phyloP scores from a whole-genome alignment of 192 early-diverging fungal species.

The Funneliformis geosporum region DNA sequence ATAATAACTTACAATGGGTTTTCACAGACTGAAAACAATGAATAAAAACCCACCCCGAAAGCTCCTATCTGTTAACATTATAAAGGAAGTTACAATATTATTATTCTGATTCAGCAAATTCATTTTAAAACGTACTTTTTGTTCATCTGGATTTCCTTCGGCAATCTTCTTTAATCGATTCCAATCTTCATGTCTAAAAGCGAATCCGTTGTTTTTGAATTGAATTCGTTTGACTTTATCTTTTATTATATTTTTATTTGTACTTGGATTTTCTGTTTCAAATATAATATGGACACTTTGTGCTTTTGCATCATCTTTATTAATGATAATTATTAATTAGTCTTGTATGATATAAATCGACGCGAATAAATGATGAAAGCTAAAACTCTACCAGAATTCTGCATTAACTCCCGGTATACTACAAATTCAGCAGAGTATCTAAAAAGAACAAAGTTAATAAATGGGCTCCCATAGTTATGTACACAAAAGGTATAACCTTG shows the following conservation, averaged over 20 bases:
- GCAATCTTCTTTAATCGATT: slow-evolving; percentile 80
- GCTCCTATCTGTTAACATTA: slow-evolving; percentile 60
- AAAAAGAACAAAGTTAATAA: not conserved
- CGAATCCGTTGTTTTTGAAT: slow-evolving; percentile 84
- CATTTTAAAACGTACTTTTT: slow-evolving; percentile 35
- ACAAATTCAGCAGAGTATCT: slow-evolving; percentile 86
- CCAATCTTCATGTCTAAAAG: slow-evolving; percentile 84
- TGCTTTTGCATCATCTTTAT: slow-evolving; percentile 72
- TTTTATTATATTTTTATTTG: slow-evolving; percentile 41
- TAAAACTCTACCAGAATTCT: slow-evolving; percentile 37
- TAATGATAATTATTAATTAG: slow-evolving; percentile 30
- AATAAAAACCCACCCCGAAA: slow-evolving; percentile 47
- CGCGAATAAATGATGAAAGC: not conserved
- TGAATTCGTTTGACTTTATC: slow-evolving; percentile 50
- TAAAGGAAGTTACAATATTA: not conserved
- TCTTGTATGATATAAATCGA: not conserved
- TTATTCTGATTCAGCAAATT: not conserved
- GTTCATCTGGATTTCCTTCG: slow-evolving; percentile 89
- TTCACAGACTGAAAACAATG: slow-evolving; percentile 85
- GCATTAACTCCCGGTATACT: slow-evolving; percentile 61
- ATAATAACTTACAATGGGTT: slow-evolving; percentile 70
- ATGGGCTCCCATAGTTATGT: too few species aligned
- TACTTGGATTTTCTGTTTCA: slow-evolving; percentile 46
- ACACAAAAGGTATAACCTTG: too few species aligned
- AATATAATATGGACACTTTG: slow-evolving; percentile 60